A percentile compares a stretch with the other conserved stretches of the same genome.
Evolutionary conservation across 2,329 filamentous ascomycete species (phyloP).

Genomic region (Coleophoma cylindrospora): DNA sequence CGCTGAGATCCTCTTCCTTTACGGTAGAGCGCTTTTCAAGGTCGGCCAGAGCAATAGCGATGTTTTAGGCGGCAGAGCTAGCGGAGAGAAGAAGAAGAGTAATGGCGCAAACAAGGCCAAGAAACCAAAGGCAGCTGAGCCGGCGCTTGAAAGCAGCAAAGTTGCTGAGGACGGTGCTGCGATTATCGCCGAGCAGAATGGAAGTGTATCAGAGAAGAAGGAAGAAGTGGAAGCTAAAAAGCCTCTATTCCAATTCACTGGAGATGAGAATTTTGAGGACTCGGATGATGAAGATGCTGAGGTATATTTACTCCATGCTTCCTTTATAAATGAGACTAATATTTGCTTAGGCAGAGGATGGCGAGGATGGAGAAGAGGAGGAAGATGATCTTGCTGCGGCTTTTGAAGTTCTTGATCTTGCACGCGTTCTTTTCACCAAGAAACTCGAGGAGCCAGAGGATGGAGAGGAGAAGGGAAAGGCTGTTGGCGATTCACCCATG

Average conservation of each 20-base stretch:
- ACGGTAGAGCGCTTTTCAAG: slow-evolving; percentile 90
- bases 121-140: slow-evolving; percentile 26
- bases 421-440: slow-evolving; percentile 59
- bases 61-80: slow-evolving; percentile 78
- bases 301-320: slow-evolving; percentile 37
- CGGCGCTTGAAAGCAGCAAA: slow-evolving; percentile 30
- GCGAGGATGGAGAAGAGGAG: slow-evolving; percentile 47
- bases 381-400: slow-evolving; percentile 73
- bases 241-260: slow-evolving; percentile 84
- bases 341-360: slow-evolving; percentile 33
- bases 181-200: slow-evolving; percentile 26
- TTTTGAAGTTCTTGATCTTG: slow-evolving; percentile 79
- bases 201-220: slow-evolving; percentile 13
- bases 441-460: slow-evolving; percentile 46
- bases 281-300: slow-evolving; percentile 68
- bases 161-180: slow-evolving; percentile 41
- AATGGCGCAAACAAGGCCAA: slow-evolving; percentile 35
- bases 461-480: slow-evolving; percentile 41
- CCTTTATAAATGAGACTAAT: slow-evolving; percentile 40
- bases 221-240: slow-evolving; percentile 50
- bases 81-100: slow-evolving; percentile 42
- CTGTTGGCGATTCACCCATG: slow-evolving; percentile 30
- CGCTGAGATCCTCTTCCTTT: slow-evolving; percentile 89
- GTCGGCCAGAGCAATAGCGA: slow-evolving; percentile 93
- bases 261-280: slow-evolving; percentile 89